A percentile compares a stretch with the other conserved stretches of the same genome.
Conservation (phyloP, 257 asterid genomes). For the Sherardia arvensis region DNA sequence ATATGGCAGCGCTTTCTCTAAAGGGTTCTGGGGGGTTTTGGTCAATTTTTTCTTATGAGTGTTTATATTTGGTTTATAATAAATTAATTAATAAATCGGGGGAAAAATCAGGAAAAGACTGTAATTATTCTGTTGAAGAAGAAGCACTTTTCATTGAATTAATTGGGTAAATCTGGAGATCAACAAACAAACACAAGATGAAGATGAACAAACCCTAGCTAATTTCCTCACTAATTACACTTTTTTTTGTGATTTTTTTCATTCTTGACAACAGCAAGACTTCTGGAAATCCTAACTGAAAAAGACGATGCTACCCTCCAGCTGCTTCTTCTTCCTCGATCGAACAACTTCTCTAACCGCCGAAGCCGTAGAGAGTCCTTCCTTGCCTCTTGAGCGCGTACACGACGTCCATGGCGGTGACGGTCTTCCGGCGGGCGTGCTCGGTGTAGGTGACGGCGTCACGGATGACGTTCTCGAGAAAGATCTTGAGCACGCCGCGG, state of each 20-base stretch:
- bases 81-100: neutral
- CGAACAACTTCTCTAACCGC: conserved; percentile 12
- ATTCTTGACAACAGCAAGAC: conserved; percentile 32
- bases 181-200: neutral
- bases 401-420: conserved; percentile 30
- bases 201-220: neutral
- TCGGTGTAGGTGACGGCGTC: conserved; percentile 31
- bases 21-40: neutral
- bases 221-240: neutral
- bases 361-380: conserved; percentile 25
- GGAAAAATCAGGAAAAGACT: neutral
- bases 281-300: neutral
- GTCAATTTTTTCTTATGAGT: neutral
- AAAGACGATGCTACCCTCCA: conserved; percentile 10
- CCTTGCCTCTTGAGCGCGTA: conserved; percentile 31
- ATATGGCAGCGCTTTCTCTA: neutral
- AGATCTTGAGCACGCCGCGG: conserved; percentile 28
- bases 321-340: neutral
- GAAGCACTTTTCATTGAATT: neutral
- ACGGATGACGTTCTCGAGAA: conserved; percentile 26
- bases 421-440: conserved; percentile 31
- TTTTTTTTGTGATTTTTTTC: neutral
- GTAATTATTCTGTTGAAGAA: neutral
- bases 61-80: neutral
- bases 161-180: neutral